phyloP scores from a whole-genome alignment of 768 basidiomycete species.

The Kwoniella botswanensis region DNA sequence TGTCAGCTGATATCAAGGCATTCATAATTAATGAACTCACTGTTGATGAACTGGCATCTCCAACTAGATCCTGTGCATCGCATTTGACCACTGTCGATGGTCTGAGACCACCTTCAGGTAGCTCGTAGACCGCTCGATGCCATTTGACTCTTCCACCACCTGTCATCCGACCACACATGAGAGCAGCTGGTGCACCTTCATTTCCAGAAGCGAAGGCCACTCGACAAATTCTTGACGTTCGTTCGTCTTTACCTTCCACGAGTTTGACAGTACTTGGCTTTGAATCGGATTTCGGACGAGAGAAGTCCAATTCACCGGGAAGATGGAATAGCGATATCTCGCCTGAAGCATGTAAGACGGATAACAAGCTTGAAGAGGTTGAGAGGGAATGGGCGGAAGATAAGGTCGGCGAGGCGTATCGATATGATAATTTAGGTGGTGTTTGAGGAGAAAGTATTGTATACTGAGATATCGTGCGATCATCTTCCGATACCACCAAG shows the following conservation, averaged over 20 bases:
- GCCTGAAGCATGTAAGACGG: constrained; percentile 51
- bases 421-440: constrained; percentile 42
- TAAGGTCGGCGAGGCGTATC: constrained; percentile 48
- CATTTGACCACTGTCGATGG: constrained; percentile 39
- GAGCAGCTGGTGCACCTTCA: constrained; percentile 26
- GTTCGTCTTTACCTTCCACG: constrained; percentile 46
- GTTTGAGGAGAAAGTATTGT: constrained; percentile 34
- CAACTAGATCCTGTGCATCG: constrained; percentile 50
- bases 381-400: constrained; percentile 52
- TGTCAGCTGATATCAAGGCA: not conserved
- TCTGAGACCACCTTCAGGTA: constrained; percentile 40
- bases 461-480: constrained; percentile 51
- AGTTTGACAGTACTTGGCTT: constrained; percentile 41
- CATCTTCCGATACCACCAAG: constrained; percentile 46
- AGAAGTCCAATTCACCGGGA: constrained; percentile 39
- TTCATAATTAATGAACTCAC: constrained; percentile 14
- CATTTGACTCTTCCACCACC: constrained; percentile 53
- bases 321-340: constrained; percentile 54
- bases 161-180: constrained; percentile 50
- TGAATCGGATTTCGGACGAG: constrained; percentile 47
- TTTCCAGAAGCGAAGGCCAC: constrained; percentile 33
- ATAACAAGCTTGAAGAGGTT: constrained; percentile 34
- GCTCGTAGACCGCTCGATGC: constrained; percentile 39
- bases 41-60: constrained; percentile 19
- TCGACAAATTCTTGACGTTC: constrained; percentile 30